Conservation (phyloP, 768 basidiomycete species). For the Steccherinum ochraceum region DNA sequence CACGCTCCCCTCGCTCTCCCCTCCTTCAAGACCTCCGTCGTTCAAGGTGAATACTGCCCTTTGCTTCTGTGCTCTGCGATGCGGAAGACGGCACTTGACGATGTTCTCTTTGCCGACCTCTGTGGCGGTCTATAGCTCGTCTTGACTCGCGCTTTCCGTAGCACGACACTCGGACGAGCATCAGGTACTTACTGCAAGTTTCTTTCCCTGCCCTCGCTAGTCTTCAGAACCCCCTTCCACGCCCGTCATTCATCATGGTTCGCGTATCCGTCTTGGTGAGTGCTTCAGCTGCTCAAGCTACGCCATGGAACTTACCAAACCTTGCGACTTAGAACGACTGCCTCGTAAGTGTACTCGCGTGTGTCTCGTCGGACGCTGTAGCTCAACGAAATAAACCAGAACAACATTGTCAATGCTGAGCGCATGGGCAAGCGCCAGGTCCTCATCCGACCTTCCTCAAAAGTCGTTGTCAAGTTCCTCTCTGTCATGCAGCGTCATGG, state of each 20-base stretch:
- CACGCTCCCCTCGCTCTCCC: conserved; percentile 11
- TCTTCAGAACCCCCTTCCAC: conserved; percentile 11
- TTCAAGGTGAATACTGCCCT: conserved; percentile 41
- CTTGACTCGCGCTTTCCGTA: conserved; percentile 79
- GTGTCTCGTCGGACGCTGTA: conserved; percentile 1
- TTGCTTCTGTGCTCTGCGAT: conserved; percentile 11
- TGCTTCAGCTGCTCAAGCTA: conserved; percentile 4
- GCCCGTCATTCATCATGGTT: conserved; percentile 54
- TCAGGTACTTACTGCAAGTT: conserved; percentile 22
- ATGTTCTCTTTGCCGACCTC: conserved; percentile 11
- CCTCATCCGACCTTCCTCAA: conserved; percentile 93
- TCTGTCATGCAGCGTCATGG: conserved; percentile 99
- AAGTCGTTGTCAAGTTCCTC: conserved; percentile 97
- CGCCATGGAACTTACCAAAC: not conserved
- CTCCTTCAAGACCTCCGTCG: conserved; percentile 16
- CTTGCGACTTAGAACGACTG: conserved; percentile 50
- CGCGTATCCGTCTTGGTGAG: conserved; percentile 77
- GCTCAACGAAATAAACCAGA: no score
- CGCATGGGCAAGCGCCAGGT: conserved; percentile 99
- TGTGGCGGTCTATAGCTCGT: conserved; percentile 23
- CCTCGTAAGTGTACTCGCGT: conserved; percentile 26
- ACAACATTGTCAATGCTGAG: conserved; percentile 99
- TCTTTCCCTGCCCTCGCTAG: conserved; percentile 27
- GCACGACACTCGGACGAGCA: conserved; percentile 83
- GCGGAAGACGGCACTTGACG: conserved; percentile 16